Conservation (phyloP, 257 asterid species). For the Salvia rosmarinus region DNA sequence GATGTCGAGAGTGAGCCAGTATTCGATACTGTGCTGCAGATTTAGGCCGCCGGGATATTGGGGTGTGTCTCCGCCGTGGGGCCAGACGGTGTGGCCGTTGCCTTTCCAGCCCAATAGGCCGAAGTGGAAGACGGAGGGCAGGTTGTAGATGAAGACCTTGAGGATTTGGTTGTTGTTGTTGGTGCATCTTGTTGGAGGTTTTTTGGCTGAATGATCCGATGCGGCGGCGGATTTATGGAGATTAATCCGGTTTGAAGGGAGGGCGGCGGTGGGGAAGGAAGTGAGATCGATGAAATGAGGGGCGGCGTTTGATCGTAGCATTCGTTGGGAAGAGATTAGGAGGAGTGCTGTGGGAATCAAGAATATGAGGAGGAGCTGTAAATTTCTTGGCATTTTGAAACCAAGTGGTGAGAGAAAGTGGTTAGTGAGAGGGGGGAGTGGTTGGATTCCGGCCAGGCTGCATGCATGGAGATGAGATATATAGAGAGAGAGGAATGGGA, state of each 20-base stretch:
- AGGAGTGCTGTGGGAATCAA: slow-evolving; percentile 48
- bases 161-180: slow-evolving; percentile 42
- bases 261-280: slow-evolving; percentile 42
- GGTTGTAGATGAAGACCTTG: slow-evolving; percentile 75
- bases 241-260: slow-evolving; percentile 35
- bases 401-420: not conserved
- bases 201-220: too few relatives aligned
- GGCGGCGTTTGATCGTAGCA: slow-evolving; percentile 47
- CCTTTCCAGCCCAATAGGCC: slow-evolving; percentile 62
- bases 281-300: slow-evolving; percentile 39
- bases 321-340: slow-evolving; percentile 51
- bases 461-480: slow-evolving; percentile 31
- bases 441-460: slow-evolving; percentile 4
- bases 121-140: slow-evolving; percentile 78
- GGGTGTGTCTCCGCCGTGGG: slow-evolving; percentile 47
- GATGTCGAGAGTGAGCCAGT: slow-evolving; percentile 83
- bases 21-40: slow-evolving; percentile 84
- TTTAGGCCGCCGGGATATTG: slow-evolving; percentile 76
- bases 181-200: slow-evolving; percentile 37
- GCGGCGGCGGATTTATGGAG: not conserved
- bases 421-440: not conserved
- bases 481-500: not conserved
- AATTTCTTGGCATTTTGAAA: slow-evolving; percentile 36
- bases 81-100: slow-evolving; percentile 57
- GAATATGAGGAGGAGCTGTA: slow-evolving; percentile 8